These are phyloP conservation scores for Cryptosporidium ubiquitum DNA, from an alignment of 169 alveolate genomes.

Conservation along the genomic window DNA sequence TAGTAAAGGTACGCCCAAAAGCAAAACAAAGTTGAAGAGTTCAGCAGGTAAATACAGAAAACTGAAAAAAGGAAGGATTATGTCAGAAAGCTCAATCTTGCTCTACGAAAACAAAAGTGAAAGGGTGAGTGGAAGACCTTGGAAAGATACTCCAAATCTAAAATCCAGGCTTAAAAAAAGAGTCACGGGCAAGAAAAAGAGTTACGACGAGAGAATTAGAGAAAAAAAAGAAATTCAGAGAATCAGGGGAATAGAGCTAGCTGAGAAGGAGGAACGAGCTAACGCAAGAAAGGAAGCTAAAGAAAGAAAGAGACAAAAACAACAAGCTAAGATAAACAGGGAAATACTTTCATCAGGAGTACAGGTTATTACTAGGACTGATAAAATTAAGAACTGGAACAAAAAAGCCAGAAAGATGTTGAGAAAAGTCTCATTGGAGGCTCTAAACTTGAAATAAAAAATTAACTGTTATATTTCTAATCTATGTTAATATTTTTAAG, in stretches of 20 bases:
- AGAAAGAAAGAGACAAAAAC: constrained; percentile 8
- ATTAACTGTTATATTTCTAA: neutral
- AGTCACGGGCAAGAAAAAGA: constrained; percentile 30
- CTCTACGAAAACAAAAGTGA: constrained; percentile 39
- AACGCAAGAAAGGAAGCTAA: constrained; percentile 32
- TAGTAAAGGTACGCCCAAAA: neutral
- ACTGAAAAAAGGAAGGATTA: neutral
- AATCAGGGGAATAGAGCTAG: constrained; percentile 22
- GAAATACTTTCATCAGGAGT: constrained; percentile 60
- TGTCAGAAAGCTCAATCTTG: constrained; percentile 37
- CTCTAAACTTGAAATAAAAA: constrained; percentile 7
- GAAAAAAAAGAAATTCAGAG: constrained; percentile 36
- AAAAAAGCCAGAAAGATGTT: constrained; percentile 66
- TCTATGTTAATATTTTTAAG: neutral
- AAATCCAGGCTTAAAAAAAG: constrained; percentile 38
- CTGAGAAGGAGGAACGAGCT: constrained; percentile 20
- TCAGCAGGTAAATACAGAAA: neutral
- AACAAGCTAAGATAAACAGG: constrained; percentile 5
- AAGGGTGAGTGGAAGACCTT: constrained; percentile 61
- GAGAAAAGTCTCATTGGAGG: constrained; percentile 50
- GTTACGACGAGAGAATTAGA: constrained; percentile 17
- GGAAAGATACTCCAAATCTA: constrained; percentile 57
- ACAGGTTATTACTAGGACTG: constrained; percentile 68
- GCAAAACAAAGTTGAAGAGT: neutral
- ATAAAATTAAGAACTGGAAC: constrained; percentile 62